phyloP scores from a whole-genome alignment of 2,329 filamentous ascomycete genomes.

The Penicillium sp. region DNA sequence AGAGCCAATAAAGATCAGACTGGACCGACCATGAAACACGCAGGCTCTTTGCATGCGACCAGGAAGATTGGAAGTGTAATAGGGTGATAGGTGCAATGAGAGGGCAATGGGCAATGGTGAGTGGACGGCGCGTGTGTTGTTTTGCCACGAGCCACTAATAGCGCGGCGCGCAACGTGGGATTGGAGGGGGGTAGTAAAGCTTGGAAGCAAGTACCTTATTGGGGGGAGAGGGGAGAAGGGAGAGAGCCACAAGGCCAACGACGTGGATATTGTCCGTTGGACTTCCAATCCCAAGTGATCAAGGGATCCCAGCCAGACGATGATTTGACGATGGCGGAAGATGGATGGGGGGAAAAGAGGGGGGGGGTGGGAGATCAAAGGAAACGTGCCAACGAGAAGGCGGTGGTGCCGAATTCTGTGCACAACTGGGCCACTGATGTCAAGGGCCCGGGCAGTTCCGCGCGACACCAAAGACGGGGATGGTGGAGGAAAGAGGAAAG shows the following conservation, averaged over 20 bases:
- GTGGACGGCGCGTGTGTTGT: slow-evolving; percentile 27
- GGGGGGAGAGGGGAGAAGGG: slow-evolving; percentile 10
- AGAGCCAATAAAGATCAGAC: slow-evolving; percentile 19
- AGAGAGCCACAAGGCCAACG: slow-evolving; percentile 1
- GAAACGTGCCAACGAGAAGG: slow-evolving; percentile 27
- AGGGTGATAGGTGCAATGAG: not conserved
- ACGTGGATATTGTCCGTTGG: slow-evolving; percentile 23
- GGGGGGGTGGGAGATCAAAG: slow-evolving; percentile 18
- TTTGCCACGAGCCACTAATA: slow-evolving; percentile 24
- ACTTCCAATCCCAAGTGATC: slow-evolving; percentile 23
- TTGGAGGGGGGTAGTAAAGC: slow-evolving; percentile 24
- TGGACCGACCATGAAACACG: slow-evolving; percentile 14
- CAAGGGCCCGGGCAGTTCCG: slow-evolving; percentile 19
- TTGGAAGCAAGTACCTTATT: slow-evolving; percentile 8
- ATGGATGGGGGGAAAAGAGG: slow-evolving; percentile 9
- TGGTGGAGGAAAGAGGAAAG: not conserved
- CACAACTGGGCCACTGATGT: slow-evolving; percentile 11
- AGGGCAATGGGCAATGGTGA: slow-evolving; percentile 1
- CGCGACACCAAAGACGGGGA: not conserved
- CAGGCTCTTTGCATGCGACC: slow-evolving; percentile 19
- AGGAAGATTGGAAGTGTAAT: not conserved
- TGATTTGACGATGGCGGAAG: slow-evolving; percentile 25
- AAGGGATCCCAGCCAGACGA: slow-evolving; percentile 24
- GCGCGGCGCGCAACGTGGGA: slow-evolving; percentile 29
- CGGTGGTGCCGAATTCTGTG: slow-evolving; percentile 12